Base-by-base conservation (phyloP, 2,329 filamentous ascomycete species). In the Periglandula ipomoeae region DNA sequence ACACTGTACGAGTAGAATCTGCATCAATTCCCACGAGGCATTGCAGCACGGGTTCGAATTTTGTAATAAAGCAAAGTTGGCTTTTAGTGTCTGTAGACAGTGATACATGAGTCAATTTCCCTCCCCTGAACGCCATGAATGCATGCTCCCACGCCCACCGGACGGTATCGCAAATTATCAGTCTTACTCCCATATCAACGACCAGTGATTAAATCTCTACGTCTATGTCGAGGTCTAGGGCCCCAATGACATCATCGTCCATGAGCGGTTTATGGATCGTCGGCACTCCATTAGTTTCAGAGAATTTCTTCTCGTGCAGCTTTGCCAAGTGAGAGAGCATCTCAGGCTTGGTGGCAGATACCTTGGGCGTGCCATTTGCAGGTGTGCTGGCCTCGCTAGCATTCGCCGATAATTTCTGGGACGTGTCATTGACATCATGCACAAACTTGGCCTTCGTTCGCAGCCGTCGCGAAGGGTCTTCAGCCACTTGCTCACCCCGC, bases 171-270 rank as follows among this genome's bases (percentile, higher is more conserved):
- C 30, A 15, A 4, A 11, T 4, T 15, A 32, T 32, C 30, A 15
- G 15, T 32, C 9, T 15, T 15, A 13, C 6, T 2, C 30, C 30
- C 11, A 15, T 3, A 15, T 32, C 10, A 8, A 32, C 30, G n/a
- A 32, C 30, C 27, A 32, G 2, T 3, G 30, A 5, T 19, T 42
- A 88, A 57, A 95, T 88, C 56, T 95, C 89, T 58, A 95, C 83
- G 58, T 97, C 91, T 63, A 97, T 89, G 24, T 89, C 91, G 58
- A 97, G 70, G 64, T 97, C 93, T 71, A 97, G 72, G 23, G 82
- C 78, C 1, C 85, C 89, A 65, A 97, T 91, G 49, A 96, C 85
- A 61, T 97, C 93, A 61, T 97, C 93, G 53, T 95, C 90, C 73
- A 86, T 85, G 50, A 89, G 78, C 26, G 85, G 83, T 68, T 87